A percentile compares a stretch with the other conserved stretches of the same genome.
phyloP scores from a whole-genome alignment of 306 rosid species.

The Trichosanthes truncata region DNA sequence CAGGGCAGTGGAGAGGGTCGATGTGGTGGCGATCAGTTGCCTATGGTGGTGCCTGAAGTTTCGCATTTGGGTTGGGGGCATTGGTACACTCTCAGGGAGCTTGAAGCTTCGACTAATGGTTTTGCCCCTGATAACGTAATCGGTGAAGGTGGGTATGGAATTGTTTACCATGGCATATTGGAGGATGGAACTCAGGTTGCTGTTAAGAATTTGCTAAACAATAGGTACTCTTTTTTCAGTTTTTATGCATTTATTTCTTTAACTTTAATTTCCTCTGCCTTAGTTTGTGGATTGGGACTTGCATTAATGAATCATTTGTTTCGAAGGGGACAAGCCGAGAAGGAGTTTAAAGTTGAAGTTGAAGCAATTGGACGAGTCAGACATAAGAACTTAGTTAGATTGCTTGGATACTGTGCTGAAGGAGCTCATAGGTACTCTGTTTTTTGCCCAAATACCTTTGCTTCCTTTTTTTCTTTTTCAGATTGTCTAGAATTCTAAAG shows the following conservation, averaged over 20 bases:
- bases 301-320: slow-evolving; percentile 4
- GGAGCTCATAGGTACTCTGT: slow-evolving; percentile 74
- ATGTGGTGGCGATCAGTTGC: slow-evolving; percentile 31
- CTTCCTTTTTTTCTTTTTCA: background rate
- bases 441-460: background rate
- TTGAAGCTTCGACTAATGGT: slow-evolving; percentile 60
- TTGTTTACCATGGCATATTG: slow-evolving; percentile 72
- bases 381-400: slow-evolving; percentile 76
- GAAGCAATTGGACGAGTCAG: slow-evolving; percentile 92
- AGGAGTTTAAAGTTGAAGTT: slow-evolving; percentile 81
- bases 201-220: slow-evolving; percentile 75
- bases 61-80: slow-evolving; percentile 97
- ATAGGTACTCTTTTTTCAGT: slow-evolving; percentile 28
- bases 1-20: slow-evolving; percentile 46
- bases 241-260: background rate
- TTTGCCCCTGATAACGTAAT: slow-evolving; percentile 63
- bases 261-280: background rate
- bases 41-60: slow-evolving; percentile 64
- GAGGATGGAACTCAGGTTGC: slow-evolving; percentile 59
- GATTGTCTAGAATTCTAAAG: background rate
- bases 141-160: slow-evolving; percentile 90
- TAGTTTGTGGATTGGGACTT: background rate
- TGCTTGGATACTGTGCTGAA: slow-evolving; percentile 90
- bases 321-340: slow-evolving; percentile 86
- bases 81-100: slow-evolving; percentile 88